Percentiles rank a stretch among this genome's conserved stretches.
Evolutionary conservation across 1,284 basidiomycete genomes (phyloP).

Genomic region (Pseudozyma tsukubaensis): DNA sequence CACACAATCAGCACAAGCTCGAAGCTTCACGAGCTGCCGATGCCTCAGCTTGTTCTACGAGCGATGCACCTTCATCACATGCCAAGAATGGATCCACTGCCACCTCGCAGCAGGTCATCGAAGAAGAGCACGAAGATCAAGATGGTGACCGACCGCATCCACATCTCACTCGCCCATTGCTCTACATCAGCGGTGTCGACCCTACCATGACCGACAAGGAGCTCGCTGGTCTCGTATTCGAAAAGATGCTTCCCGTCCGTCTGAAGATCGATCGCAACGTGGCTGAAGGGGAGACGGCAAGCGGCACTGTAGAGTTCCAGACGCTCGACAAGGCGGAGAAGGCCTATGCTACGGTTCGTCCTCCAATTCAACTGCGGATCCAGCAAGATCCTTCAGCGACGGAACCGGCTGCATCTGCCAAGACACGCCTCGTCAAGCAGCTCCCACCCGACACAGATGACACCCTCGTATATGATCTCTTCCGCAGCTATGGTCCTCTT

Average conservation of each 20-base stretch:
- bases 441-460: constrained; percentile 54
- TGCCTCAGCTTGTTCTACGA: not conserved
- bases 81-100: constrained; percentile 3
- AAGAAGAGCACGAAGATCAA: constrained; percentile 11
- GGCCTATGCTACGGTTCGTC: constrained; percentile 56
- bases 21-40: constrained; percentile 30
- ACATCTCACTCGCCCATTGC: constrained; percentile 46
- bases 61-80: constrained; percentile 1
- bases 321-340: constrained; percentile 60
- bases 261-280: constrained; percentile 54
- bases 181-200: constrained; percentile 55
- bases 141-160: constrained; percentile 40
- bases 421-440: constrained; percentile 60
- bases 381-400: constrained; percentile 12
- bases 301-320: constrained; percentile 63
- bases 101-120: not conserved
- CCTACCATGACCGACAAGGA: constrained; percentile 52
- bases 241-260: constrained; percentile 51
- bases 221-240: constrained; percentile 51
- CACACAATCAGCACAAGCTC: constrained; percentile 48
- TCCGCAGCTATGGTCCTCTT: constrained; percentile 59
- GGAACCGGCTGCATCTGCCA: constrained; percentile 47
- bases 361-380: constrained; percentile 46
- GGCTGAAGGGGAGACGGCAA: constrained; percentile 25
- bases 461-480: constrained; percentile 56